phyloP scores from a whole-genome alignment of 768 basidiomycete species.

The Strobilomyces confusus region DNA sequence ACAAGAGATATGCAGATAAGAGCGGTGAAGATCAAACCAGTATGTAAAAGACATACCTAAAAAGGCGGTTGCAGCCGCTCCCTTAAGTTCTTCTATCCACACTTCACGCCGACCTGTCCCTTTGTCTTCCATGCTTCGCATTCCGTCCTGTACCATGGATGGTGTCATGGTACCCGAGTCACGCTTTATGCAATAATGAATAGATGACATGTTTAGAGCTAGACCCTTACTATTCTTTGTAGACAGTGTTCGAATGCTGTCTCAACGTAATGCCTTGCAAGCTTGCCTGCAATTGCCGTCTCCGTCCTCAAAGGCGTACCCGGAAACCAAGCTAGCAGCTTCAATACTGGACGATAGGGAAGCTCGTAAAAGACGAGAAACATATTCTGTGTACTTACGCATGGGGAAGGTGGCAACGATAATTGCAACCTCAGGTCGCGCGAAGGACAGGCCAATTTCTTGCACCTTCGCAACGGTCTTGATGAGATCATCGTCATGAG shows the following conservation, averaged over 20 bases:
- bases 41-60: background rate
- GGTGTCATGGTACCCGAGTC: background rate
- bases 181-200: background rate
- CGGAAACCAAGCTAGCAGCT: slow-evolving; percentile 15
- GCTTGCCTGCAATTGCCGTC: background rate
- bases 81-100: background rate
- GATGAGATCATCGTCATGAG: slow-evolving; percentile 4
- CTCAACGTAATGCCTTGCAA: background rate
- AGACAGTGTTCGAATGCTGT: slow-evolving; percentile 1
- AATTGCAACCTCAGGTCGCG: slow-evolving; percentile 5
- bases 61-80: background rate
- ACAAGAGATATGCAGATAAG: background rate
- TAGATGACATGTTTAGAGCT: background rate
- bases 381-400: background rate
- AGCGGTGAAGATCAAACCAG: background rate
- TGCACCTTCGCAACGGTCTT: background rate
- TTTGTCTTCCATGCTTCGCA: background rate
- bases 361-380: background rate
- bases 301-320: background rate
- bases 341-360: slow-evolving; percentile 1
- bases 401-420: background rate
- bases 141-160: background rate
- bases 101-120: background rate
- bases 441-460: background rate
- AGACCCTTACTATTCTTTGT: background rate